Conservation (phyloP, 2,329 filamentous ascomycete species). For the Lachnellula occidentalis region DNA sequence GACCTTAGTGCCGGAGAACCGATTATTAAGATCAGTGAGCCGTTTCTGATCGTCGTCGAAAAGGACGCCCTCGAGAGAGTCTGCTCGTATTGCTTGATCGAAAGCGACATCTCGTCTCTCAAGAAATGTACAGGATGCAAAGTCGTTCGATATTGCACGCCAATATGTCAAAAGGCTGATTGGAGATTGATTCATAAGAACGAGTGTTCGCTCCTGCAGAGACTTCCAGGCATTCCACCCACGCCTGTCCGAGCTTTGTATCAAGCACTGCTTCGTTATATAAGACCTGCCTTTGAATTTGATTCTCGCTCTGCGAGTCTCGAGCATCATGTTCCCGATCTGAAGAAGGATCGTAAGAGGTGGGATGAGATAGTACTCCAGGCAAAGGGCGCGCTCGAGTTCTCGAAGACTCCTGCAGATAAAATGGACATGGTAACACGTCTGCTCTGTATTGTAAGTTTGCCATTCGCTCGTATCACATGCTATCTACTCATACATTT, state of each 20-base stretch:
- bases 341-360: slow-evolving; percentile 31
- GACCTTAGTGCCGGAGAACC: slow-evolving; percentile 15
- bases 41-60: slow-evolving; percentile 26
- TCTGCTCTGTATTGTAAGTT: slow-evolving; percentile 48
- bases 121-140: slow-evolving; percentile 47
- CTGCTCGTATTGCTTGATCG: slow-evolving; percentile 25
- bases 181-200: slow-evolving; percentile 48
- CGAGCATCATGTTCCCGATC: slow-evolving; percentile 42
- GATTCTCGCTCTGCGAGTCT: slow-evolving; percentile 34
- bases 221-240: slow-evolving; percentile 39
- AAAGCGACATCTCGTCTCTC: slow-evolving; percentile 8
- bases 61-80: slow-evolving; percentile 23
- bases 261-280: slow-evolving; percentile 41
- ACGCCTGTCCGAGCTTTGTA: slow-evolving; percentile 51
- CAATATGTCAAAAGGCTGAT: slow-evolving; percentile 47
- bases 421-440: slow-evolving; percentile 38
- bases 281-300: slow-evolving; percentile 19
- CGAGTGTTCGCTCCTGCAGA: slow-evolving; percentile 47
- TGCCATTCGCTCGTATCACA: background rate
- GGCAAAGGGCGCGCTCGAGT: slow-evolving; percentile 45
- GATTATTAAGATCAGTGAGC: slow-evolving; percentile 19
- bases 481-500: background rate
- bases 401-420: slow-evolving; percentile 36
- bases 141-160: slow-evolving; percentile 48
- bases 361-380: slow-evolving; percentile 43